phyloP scores from a whole-genome alignment of 2,329 filamentous ascomycete genomes.

The Pezicula carpinea region DNA sequence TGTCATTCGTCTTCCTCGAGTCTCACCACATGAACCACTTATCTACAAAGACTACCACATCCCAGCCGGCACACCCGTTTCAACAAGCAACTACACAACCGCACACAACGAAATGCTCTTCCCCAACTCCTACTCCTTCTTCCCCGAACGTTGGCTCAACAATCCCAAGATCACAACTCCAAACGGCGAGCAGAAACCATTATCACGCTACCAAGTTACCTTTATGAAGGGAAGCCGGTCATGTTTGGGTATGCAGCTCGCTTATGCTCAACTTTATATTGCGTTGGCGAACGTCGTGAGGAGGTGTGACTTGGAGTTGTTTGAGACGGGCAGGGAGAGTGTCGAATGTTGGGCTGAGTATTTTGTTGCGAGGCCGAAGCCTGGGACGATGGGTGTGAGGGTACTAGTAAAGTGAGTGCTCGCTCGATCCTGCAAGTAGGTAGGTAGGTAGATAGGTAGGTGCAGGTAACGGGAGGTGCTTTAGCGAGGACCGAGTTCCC shows the following conservation, averaged over 20 bases:
- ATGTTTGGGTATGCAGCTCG: constrained; percentile 26
- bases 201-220: constrained; percentile 21
- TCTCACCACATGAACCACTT: constrained; percentile 3
- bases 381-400: constrained; percentile 7
- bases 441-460: too few species aligned
- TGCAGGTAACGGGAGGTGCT: too few species aligned
- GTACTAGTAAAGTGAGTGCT: background rate
- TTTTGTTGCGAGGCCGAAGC: constrained; percentile 3
- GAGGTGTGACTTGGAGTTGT: constrained; percentile 5
- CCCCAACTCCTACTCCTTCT: constrained; percentile 16
- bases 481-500: too few species aligned
- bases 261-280: constrained; percentile 26
- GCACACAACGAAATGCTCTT: constrained; percentile 29
- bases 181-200: constrained; percentile 14
- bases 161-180: constrained; percentile 16
- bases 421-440: too few species aligned
- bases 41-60: constrained; percentile 11
- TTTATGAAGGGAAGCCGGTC: constrained; percentile 23
- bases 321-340: constrained; percentile 1
- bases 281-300: constrained; percentile 23
- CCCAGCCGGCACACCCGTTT: constrained; percentile 10
- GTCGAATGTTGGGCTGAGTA: constrained; percentile 7
- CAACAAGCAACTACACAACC: constrained; percentile 7
- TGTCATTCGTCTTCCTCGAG: constrained; percentile 5
- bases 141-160: constrained; percentile 35